Evolutionary conservation across 805 yeast species (phyloP), one percentile per base, ranked within the genome.

Genomic region (Wickerhamiella parazyma): DNA sequence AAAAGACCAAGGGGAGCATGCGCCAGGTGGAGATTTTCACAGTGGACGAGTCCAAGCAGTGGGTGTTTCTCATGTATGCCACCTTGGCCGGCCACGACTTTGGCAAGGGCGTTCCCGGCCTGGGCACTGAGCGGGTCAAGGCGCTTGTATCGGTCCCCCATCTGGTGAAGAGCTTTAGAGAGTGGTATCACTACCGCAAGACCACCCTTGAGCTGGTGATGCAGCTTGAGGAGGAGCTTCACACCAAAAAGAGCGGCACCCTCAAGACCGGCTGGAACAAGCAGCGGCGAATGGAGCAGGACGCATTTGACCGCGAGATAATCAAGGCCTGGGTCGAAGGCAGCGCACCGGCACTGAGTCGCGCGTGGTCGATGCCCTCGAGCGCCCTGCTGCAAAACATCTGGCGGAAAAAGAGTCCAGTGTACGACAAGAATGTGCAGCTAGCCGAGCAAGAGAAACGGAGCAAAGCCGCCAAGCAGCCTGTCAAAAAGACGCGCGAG

Each of bases 31-130:
- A n/a, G 16, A 12, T 36, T 12, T 39, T 37, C 22, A 35, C 31
- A 14, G 36, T 26, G 1, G 20, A 6, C 22, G 6, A 12, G 7
- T 11, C 16, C 12, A 31, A 21, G 18, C 37, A 52, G 24, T 40
- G 41, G 34, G 38, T 33, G 31, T 55, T 40, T 35, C 50, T 56
- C 11, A 20, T 58, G 29, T 36, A 51, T 35, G 57, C 57, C 0
- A 35, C 55, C 21, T 46, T 58, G 7, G 50, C 47, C n/a, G 62
- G 62, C 7, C 58, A 59, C 16, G 62, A 58, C 34, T 58, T 56
- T 45, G 48, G 45, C 20, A 28, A 41, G 10, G 61, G 61, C 14
- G 45, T 53, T 7, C 29, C 22, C 7, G 43, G 53, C 5, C 24
- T 58, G 0, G 62, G 62, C 14, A 33, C 21, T 11, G 43, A 38